Evolutionary conservation across 345 rosid species (phyloP).

Genomic region (Hibiscus mutabilis): DNA sequence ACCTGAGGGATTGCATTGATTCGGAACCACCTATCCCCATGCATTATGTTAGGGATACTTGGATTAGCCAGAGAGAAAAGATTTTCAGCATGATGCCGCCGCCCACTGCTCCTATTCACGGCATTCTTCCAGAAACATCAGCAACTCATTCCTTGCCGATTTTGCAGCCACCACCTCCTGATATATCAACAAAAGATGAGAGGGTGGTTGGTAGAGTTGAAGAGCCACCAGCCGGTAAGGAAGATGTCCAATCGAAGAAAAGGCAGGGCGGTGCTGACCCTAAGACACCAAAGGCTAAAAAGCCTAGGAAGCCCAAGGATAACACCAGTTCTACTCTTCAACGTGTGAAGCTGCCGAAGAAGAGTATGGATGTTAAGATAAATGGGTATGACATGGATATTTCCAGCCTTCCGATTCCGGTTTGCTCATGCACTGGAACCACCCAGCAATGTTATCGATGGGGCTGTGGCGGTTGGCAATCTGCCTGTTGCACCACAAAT

Average conservation of each 20-base stretch:
- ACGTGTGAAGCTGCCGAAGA: background rate
- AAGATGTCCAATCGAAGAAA: background rate
- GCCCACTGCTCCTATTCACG: slow-evolving; percentile 33
- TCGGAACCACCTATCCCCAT: slow-evolving; percentile 49
- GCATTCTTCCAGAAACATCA: slow-evolving; percentile 55
- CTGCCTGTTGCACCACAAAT: slow-evolving; percentile 88
- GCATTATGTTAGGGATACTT: slow-evolving; percentile 54
- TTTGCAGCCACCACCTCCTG: slow-evolving; percentile 47
- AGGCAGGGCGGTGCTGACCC: background rate
- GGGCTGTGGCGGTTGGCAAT: slow-evolving; percentile 99
- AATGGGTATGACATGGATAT: slow-evolving; percentile 89
- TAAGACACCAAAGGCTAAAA: background rate
- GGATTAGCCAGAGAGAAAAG: slow-evolving; percentile 75
- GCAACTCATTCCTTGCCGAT: slow-evolving; percentile 53
- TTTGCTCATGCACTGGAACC: slow-evolving; percentile 88
- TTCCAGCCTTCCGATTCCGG: slow-evolving; percentile 75
- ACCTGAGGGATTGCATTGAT: slow-evolving; percentile 52
- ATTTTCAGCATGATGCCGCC: slow-evolving; percentile 47
- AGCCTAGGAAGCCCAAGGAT: background rate
- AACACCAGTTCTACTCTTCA: background rate
- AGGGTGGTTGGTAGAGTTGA: slow-evolving; percentile 34
- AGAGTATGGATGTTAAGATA: slow-evolving; percentile 18
- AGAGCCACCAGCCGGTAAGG: background rate
- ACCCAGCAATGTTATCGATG: slow-evolving; percentile 96
- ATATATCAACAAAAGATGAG: slow-evolving; percentile 40